Percentiles rank a stretch among this genome's conserved stretches.
phyloP scores from a whole-genome alignment of 1,139 yeast genomes.

The Yamadazyma friedrichii region DNA sequence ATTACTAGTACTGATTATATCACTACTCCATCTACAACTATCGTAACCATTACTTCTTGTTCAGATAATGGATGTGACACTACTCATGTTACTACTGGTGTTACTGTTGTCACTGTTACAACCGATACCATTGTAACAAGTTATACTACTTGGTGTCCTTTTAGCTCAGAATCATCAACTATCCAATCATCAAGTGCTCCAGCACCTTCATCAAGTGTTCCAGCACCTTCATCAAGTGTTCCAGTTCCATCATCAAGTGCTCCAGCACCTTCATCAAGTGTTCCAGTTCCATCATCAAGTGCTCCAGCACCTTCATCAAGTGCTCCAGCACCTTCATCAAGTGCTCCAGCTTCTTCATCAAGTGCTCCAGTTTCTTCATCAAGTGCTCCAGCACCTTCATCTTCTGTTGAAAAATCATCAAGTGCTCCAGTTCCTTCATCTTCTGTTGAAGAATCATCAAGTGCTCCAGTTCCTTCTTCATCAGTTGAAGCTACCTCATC shows the following conservation, averaged over 20 bases:
- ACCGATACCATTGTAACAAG: slow-evolving; percentile 16
- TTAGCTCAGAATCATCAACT: background rate
- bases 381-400: background rate
- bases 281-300: slow-evolving; percentile 7
- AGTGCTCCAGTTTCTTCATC: slow-evolving; percentile 11
- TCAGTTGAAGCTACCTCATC: slow-evolving; percentile 1
- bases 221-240: slow-evolving; percentile 7
- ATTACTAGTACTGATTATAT: background rate
- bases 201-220: background rate
- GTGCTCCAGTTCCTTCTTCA: background rate
- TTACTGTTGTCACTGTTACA: slow-evolving; percentile 16
- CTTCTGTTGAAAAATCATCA: background rate
- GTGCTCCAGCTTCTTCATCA: slow-evolving; percentile 1
- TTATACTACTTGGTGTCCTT: slow-evolving; percentile 22
- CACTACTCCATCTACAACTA: background rate
- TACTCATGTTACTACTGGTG: slow-evolving; percentile 29
- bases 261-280: slow-evolving; percentile 14
- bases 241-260: slow-evolving; percentile 9
- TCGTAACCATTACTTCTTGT: slow-evolving; percentile 2
- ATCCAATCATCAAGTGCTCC: slow-evolving; percentile 1
- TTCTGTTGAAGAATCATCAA: background rate
- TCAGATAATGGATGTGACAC: slow-evolving; percentile 16
- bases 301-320: slow-evolving; percentile 11
- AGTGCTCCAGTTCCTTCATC: background rate
- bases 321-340: background rate